Conservation (phyloP, 768 basidiomycete genomes). For the Tulasnella sp. region DNA sequence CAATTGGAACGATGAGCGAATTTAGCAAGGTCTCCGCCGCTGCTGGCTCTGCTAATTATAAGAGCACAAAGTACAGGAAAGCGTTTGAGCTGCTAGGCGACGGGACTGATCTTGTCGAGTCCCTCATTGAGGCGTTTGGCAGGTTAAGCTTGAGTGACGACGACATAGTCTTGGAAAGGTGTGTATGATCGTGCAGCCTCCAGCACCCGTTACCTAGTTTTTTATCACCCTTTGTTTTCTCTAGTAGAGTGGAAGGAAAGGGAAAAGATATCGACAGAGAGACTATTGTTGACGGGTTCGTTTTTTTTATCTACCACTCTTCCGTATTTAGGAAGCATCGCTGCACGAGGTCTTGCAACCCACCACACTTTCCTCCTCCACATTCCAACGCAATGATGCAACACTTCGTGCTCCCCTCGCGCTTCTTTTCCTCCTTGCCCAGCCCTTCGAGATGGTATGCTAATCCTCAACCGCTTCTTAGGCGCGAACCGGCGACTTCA, state of each 20-base stretch:
- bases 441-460: neutral
- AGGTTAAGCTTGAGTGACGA: neutral
- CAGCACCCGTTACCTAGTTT: neutral
- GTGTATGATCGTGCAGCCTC: no score
- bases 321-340: neutral
- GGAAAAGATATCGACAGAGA: neutral
- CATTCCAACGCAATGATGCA: neutral
- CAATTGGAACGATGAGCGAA: neutral
- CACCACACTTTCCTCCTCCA: neutral
- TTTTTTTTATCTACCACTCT: neutral
- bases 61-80: neutral
- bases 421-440: neutral
- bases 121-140: neutral
- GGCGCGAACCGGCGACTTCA: neutral
- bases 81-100: conserved; percentile 11
- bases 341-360: neutral
- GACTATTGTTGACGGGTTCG: neutral
- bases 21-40: neutral
- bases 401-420: neutral
- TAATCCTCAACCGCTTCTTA: neutral
- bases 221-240: neutral
- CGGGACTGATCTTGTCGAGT: neutral
- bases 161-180: neutral
- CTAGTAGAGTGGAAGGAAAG: neutral
- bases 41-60: neutral